Conservation (phyloP, 1,139 yeast species). For the Hyphopichia fennica region DNA sequence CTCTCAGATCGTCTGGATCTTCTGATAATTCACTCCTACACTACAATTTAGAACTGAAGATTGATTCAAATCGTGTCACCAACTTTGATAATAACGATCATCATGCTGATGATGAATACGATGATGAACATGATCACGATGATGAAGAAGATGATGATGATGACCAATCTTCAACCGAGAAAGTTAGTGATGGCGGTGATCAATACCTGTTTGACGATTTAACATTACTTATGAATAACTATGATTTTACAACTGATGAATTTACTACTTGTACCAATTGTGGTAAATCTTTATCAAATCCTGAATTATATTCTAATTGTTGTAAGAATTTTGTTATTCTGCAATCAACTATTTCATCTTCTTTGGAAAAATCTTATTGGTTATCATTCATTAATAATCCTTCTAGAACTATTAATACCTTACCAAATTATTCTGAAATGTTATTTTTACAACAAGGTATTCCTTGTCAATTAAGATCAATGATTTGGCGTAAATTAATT, state of each 20-base stretch:
- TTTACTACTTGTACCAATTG: constrained; percentile 37
- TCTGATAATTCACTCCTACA: constrained; percentile 25
- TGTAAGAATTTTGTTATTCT: constrained; percentile 9
- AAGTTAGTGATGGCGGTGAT: no score
- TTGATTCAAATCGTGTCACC: constrained; percentile 22
- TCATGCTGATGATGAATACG: constrained; percentile 9
- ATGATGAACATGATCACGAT: constrained; percentile 7
- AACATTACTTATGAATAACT: constrained; percentile 14
- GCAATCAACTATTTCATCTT: constrained; percentile 19
- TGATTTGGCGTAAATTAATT: constrained; percentile 39
- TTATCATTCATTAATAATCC: constrained; percentile 45
- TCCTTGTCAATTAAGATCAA: constrained; percentile 37
- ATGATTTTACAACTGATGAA: constrained; percentile 32
- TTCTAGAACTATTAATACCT: constrained; percentile 43
- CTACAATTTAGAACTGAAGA: constrained; percentile 31
- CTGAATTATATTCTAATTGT: constrained; percentile 9
- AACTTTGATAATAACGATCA: constrained; percentile 12
- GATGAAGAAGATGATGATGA: constrained; percentile 4
- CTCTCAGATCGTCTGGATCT: constrained; percentile 25
- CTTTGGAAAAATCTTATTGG: constrained; percentile 46
- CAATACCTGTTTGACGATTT: constrained; percentile 4
- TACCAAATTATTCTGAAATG: constrained; percentile 49
- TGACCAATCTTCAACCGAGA: no score
- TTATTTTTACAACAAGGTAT: constrained; percentile 41
- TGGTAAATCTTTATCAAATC: constrained; percentile 19